Base-by-base conservation (phyloP, 768 basidiomycete species). In the Tephrocybe sp. region DNA sequence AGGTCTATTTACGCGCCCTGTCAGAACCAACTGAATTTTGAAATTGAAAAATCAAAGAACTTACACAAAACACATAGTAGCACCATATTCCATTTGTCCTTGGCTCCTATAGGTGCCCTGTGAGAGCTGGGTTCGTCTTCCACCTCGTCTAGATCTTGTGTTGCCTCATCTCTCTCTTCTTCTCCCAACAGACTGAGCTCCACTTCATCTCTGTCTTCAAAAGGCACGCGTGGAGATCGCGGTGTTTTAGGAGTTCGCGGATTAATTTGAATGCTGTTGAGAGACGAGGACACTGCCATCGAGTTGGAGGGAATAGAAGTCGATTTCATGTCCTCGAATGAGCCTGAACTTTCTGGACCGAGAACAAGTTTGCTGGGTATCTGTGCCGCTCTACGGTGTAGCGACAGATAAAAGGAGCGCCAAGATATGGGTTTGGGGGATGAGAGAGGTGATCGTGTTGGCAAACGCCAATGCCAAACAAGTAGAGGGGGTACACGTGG, bases 11-110 rank as follows among this genome's bases (percentile, higher is more conserved):
- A 35, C 58, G 34, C 32, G 45, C 20, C 32, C 36, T 26, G 39
- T 51, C 36, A 63, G 44, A 39, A 23, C 57, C 17, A 44, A 10
- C 39, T 19, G 38, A 52, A 42, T 19, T 23, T 14, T 17, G 13
- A 55, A 45, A n/a, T 17, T 32, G 31, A 45, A 36, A 45, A 14
- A 55, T 31, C 20, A 30, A 8, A 13, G 13, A 23, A 79, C 93
- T 72, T 61, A 96, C 93, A 98, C 44, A 98, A 75, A 59, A 93
- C 73, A 67, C 92, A 86, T 31, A 98, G 72, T 47, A 98, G 71
- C 4, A 80, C 81, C 78, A 98, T 92, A 43, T 86, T 89, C 60
- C 81, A 76, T 68, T 87, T 89, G 70, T 98, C 95, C 65, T 84
- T 86, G 26, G 74, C 59, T 33, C 85, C 86, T 57, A 91, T 76